phyloP scores from a whole-genome alignment of 192 early-diverging fungal species.

The Rhizophagus sp. region DNA sequence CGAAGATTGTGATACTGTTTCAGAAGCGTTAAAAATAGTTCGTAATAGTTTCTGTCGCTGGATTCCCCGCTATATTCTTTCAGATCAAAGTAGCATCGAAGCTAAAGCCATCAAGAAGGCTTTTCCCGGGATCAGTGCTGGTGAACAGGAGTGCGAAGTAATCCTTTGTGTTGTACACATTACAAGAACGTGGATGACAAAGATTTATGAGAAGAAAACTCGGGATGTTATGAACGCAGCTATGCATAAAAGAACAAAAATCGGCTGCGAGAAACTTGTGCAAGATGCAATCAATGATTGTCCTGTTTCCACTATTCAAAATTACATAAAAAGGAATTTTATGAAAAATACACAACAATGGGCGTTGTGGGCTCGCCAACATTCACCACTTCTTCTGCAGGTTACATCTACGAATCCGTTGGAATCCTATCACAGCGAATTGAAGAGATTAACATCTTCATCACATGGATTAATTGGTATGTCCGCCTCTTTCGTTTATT shows the following conservation, averaged over 20 bases:
- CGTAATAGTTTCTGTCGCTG: neutral
- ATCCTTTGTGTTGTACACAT: slow-evolving; percentile 22
- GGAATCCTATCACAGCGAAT: slow-evolving; percentile 6
- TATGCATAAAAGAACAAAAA: neutral
- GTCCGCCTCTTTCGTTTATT: no score
- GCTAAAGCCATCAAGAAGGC: slow-evolving; percentile 12
- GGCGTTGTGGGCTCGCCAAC: slow-evolving; percentile 12
- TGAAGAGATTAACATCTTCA: neutral
- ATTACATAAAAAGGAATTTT: neutral
- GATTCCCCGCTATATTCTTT: slow-evolving; percentile 1
- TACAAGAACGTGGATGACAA: slow-evolving; percentile 26
- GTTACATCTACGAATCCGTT: neutral
- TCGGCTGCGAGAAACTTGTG: neutral
- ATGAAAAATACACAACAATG: neutral
- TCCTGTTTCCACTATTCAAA: neutral
- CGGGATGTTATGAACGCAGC: neutral
- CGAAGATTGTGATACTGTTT: neutral
- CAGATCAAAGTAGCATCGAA: neutral
- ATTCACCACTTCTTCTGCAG: slow-evolving; percentile 22
- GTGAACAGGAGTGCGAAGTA: slow-evolving; percentile 19
- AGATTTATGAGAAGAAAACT: neutral
- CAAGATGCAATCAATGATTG: slow-evolving; percentile 11
- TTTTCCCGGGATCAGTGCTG: neutral
- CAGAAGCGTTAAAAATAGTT: neutral
- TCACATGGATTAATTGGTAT: neutral